phyloP scores from a whole-genome alignment of 2,329 filamentous ascomycete species.

The Aspergillus quadricinctus region DNA sequence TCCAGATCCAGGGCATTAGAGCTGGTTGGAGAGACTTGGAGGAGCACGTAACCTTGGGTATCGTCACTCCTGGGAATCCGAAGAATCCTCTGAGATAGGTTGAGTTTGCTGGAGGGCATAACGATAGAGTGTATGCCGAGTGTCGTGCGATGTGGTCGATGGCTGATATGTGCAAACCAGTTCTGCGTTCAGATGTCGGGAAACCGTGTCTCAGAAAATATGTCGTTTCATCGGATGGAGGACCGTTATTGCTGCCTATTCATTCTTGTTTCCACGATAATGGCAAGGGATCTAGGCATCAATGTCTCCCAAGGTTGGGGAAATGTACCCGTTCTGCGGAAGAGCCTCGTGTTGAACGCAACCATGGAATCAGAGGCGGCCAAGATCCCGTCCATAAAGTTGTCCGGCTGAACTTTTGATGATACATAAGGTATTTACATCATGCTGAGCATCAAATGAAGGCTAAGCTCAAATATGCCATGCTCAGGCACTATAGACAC shows the following conservation, averaged over 20 bases:
- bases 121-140: neutral
- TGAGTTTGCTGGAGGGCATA: slow-evolving; percentile 10
- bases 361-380: neutral
- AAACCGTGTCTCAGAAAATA: neutral
- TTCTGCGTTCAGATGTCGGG: neutral
- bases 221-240: neutral
- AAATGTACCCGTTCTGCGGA: neutral
- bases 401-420: neutral
- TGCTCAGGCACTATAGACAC: neutral
- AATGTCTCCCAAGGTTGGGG: neutral
- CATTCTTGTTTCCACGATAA: neutral
- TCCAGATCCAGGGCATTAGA: slow-evolving; percentile 47
- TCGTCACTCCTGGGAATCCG: slow-evolving; percentile 47
- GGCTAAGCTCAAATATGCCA: too few species aligned
- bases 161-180: neutral
- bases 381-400: neutral
- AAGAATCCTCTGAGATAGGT: slow-evolving; percentile 37
- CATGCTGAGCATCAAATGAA: too few species aligned
- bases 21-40: slow-evolving; percentile 44
- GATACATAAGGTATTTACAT: too few species aligned
- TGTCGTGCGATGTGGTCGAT: neutral
- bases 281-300: neutral
- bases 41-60: slow-evolving; percentile 41
- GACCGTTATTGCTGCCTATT: neutral
- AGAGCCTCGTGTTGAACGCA: neutral